These are phyloP conservation scores for Urostyla sp. DNA, from an alignment of 73 alveolate species.

Conservation along the genomic window DNA sequence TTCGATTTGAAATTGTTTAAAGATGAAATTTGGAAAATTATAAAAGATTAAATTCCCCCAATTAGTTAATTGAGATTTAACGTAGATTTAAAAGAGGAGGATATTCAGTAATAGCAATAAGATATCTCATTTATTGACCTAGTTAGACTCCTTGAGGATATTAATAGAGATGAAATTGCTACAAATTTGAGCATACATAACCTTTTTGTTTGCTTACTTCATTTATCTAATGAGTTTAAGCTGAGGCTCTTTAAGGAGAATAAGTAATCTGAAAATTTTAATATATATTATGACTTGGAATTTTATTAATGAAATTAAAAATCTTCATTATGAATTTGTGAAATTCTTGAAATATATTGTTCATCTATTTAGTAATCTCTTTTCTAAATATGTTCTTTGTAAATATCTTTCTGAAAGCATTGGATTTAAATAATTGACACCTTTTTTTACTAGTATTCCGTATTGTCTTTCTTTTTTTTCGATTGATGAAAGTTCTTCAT, in stretches of 20 bases:
- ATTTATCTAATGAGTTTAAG: conserved; percentile 6
- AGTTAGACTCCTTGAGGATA: neutral
- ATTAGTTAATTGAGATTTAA: neutral
- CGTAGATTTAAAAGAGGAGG: neutral
- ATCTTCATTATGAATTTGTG: no score
- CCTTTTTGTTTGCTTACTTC: conserved; percentile 9
- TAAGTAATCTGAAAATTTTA: neutral
- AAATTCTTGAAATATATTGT: no score
- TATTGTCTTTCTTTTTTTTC: conserved; percentile 39
- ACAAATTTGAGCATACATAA: neutral
- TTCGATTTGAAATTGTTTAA: conserved; percentile 13
- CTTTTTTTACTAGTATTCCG: conserved; percentile 15
- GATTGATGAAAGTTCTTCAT: neutral
- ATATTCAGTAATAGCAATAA: neutral
- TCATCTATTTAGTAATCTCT: no score
- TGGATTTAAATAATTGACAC: conserved; percentile 14
- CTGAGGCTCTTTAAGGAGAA: neutral
- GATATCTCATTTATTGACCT: neutral
- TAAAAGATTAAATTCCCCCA: neutral
- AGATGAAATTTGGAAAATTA: conserved; percentile 45
- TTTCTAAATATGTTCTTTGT: conserved; percentile 6
- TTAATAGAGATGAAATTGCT: neutral
- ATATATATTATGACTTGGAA: neutral
- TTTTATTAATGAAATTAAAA: no score
- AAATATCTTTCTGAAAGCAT: neutral